These are phyloP conservation scores for Hygrocybe punicea DNA, from an alignment of 768 basidiomycete species.

Conservation along the genomic window DNA sequence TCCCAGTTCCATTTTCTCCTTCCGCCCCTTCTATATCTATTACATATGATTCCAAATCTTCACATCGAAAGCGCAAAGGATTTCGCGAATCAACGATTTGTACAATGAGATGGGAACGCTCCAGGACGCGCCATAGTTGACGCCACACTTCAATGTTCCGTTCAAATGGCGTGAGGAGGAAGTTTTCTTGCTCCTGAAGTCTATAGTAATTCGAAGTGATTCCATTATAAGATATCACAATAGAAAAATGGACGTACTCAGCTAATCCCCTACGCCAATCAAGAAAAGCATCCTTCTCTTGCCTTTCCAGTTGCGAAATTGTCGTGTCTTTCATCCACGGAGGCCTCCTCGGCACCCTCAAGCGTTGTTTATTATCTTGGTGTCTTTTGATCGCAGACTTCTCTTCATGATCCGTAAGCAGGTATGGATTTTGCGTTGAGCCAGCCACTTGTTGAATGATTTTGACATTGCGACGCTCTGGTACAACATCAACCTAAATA, in stretches of 20 bases:
- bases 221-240: neutral
- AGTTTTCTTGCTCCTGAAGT: conserved; percentile 79
- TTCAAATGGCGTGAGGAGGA: conserved; percentile 95
- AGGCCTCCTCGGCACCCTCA: conserved; percentile 88
- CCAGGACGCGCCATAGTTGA: conserved; percentile 95
- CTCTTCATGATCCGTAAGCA: conserved; percentile 82
- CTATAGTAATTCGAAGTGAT: conserved; percentile 42
- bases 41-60: conserved; percentile 86
- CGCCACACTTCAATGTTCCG: conserved; percentile 98
- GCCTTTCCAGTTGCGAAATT: conserved; percentile 72
- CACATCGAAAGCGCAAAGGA: conserved; percentile 87
- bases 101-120: conserved; percentile 89
- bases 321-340: conserved; percentile 84
- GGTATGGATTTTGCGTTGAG: conserved; percentile 73
- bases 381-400: conserved; percentile 70
- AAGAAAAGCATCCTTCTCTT: conserved; percentile 87
- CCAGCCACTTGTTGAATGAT: conserved; percentile 60
- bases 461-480: conserved; percentile 78
- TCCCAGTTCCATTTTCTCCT: conserved; percentile 74
- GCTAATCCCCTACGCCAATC: conserved; percentile 93
- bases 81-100: conserved; percentile 97
- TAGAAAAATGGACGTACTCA: conserved; percentile 56
- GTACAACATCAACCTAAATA: conserved; percentile 6
- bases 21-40: conserved; percentile 78
- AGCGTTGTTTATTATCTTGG: conserved; percentile 61